Percentiles rank a stretch among this genome's conserved stretches.
Conservation (phyloP, 495 filamentous ascomycete species). For the Sporormia fimetaria region DNA sequence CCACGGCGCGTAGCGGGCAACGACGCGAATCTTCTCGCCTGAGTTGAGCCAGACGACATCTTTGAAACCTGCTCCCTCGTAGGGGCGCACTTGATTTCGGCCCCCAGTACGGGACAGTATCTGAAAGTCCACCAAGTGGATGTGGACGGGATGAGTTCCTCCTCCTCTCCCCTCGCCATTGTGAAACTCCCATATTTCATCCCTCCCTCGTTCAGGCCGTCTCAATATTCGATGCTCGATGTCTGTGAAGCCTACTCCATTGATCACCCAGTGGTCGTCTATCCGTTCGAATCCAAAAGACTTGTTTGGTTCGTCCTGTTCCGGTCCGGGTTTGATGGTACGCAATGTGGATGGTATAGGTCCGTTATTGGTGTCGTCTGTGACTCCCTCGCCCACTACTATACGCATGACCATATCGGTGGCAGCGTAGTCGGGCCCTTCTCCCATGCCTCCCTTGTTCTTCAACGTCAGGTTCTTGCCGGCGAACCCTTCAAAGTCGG, state of each 20-base stretch:
- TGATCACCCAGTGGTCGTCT: conserved; percentile 39
- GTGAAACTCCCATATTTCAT: conserved; percentile 41
- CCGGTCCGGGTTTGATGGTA: conserved; percentile 27
- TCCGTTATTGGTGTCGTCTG: conserved; percentile 32
- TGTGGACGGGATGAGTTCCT: conserved; percentile 46
- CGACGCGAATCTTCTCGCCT: conserved; percentile 40
- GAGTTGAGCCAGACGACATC: conserved; percentile 42
- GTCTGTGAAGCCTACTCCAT: too few relatives aligned
- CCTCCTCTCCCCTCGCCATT: conserved; percentile 36
- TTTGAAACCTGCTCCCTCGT: conserved; percentile 42
- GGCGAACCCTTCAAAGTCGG: conserved; percentile 41
- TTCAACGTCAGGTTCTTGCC: conserved; percentile 41
- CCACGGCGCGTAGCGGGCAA: conserved; percentile 43
- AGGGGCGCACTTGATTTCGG: conserved; percentile 33
- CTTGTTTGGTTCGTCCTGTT: conserved; percentile 25
- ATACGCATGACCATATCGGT: conserved; percentile 47
- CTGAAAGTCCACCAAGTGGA: conserved; percentile 49
- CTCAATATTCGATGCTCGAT: conserved; percentile 41
- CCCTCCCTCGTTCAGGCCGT: conserved; percentile 35
- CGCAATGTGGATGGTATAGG: conserved; percentile 29
- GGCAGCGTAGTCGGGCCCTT: conserved; percentile 36
- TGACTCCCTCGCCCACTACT: conserved; percentile 36
- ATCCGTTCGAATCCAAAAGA: conserved; percentile 39
- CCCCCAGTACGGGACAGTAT: conserved; percentile 38
- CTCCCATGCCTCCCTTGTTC: conserved; percentile 36